Conservation (phyloP, 352 stramenopile species). For the Phytophthora sp. region DNA sequence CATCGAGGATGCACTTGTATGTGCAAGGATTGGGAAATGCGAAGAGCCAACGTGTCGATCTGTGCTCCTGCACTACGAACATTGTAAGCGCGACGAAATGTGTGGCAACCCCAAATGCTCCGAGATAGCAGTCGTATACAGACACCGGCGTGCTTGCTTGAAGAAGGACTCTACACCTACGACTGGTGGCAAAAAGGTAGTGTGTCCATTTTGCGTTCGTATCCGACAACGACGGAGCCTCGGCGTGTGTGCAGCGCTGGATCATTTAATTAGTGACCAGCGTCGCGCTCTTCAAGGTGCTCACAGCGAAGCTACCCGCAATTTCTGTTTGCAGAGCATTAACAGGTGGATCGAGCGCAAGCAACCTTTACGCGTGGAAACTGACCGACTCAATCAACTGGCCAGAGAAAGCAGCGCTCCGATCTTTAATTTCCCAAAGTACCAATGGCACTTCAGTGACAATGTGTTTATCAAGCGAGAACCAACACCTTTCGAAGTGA, state of each 20-base stretch:
- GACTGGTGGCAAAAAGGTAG: slow-evolving; percentile 14
- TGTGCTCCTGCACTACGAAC: slow-evolving; percentile 38
- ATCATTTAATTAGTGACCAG: slow-evolving; percentile 44
- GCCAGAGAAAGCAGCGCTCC: slow-evolving; percentile 35
- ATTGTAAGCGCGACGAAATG: slow-evolving; percentile 40
- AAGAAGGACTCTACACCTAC: slow-evolving; percentile 22
- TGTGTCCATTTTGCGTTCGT: slow-evolving; percentile 56
- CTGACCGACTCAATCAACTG: slow-evolving; percentile 41
- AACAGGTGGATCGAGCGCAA: slow-evolving; percentile 35
- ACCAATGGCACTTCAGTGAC: slow-evolving; percentile 45
- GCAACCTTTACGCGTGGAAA: slow-evolving; percentile 26
- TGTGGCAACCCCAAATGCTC: slow-evolving; percentile 39
- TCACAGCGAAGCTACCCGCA: slow-evolving; percentile 37
- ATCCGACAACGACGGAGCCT: slow-evolving; percentile 42
- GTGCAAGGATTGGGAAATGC: slow-evolving; percentile 41
- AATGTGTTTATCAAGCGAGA: slow-evolving; percentile 39
- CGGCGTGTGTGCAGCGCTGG: slow-evolving; percentile 31
- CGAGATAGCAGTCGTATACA: slow-evolving; percentile 31
- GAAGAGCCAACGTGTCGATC: slow-evolving; percentile 32
- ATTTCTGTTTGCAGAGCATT: slow-evolving; percentile 49
- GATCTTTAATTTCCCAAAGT: slow-evolving; percentile 49
- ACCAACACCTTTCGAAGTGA: slow-evolving; percentile 17
- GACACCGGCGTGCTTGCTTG: slow-evolving; percentile 38
- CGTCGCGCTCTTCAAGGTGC: slow-evolving; percentile 30
- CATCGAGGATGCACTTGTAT: slow-evolving; percentile 53